Base-by-base conservation (phyloP, 2,329 filamentous ascomycete species). In the Fusarium paranaense region DNA sequence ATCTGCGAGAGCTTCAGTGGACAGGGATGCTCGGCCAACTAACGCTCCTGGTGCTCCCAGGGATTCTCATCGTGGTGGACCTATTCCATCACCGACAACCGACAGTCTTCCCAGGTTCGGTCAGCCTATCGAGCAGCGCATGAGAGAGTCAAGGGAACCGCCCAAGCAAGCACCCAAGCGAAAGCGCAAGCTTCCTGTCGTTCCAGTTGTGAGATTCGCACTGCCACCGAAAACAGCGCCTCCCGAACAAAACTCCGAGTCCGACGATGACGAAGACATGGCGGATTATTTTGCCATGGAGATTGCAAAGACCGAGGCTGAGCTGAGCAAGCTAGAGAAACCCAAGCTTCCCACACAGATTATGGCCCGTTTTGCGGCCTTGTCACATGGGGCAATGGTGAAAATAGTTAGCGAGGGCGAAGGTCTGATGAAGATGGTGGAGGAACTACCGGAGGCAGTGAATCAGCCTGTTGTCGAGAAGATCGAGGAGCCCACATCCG, bases 261-360 rank as follows among this genome's bases (percentile, higher is more conserved):
- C 88, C 0, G 88, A 90, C 60, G 87, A 90, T 50, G 89, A 91
- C 66, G 89, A 90, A 57, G 87, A 89, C 52, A 87, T 90, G 82
- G 88, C 86, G 20, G 87, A 89, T 61, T 88, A 88, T 67, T 89
- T 91, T 62, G 84, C 87, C 62, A 82, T 83, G 62, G 83, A 90
- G 73, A 89, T 90, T 40, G 79, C 83, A 47, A 87, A 90, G 76
- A 84, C 86, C 2, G 86, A 90, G 69, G 81, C 81, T 1, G 85
- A 88, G 63, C 75, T 91, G 33, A 83, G 84, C 67, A 86, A 85
- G 59, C 78, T 90, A 8, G 83, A 86, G 76, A 83, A 66, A 76
- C 83, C 68, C 75, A 85, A 67, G 70, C 79, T 70, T 66, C 87
- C 69, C 78, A 85, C 52, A 18, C 82, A 85, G 50, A 83, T 86